phyloP scores from a whole-genome alignment of 208 protist species.

The Histomonas meleagridis region DNA sequence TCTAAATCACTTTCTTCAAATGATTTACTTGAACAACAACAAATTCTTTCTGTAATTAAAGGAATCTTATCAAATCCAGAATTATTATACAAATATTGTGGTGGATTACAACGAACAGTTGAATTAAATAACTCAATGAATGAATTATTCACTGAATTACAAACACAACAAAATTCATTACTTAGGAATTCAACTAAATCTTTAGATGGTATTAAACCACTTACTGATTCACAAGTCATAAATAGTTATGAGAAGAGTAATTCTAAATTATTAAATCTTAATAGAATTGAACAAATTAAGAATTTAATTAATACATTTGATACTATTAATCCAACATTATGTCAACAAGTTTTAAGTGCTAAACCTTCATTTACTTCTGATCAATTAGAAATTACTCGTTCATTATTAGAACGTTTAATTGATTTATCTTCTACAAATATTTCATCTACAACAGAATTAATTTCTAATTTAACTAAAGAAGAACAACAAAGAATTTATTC shows the following conservation, averaged over 20 bases:
- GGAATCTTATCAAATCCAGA: no score
- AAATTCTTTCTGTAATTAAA: no score
- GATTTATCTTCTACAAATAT: background rate
- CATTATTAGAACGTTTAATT: background rate
- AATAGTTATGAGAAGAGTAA: background rate
- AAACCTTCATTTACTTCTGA: background rate
- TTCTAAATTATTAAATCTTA: background rate
- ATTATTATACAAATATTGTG: no score
- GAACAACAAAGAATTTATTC: background rate
- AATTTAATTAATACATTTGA: background rate
- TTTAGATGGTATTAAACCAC: background rate
- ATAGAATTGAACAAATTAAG: background rate
- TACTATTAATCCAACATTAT: background rate
- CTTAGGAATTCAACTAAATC: background rate
- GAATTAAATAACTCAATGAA: no score
- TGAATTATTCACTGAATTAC: background rate
- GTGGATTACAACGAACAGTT: no score
- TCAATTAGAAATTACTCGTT: background rate
- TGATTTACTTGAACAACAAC: no score
- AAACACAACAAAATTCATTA: background rate
- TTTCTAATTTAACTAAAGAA: background rate
- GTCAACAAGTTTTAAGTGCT: background rate
- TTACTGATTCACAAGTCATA: background rate
- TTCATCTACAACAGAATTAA: background rate
- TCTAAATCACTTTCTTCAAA: no score